These are phyloP conservation scores for Parascedosporium putredinis DNA, from an alignment of 2,329 filamentous ascomycete species.

Conservation along the genomic window DNA sequence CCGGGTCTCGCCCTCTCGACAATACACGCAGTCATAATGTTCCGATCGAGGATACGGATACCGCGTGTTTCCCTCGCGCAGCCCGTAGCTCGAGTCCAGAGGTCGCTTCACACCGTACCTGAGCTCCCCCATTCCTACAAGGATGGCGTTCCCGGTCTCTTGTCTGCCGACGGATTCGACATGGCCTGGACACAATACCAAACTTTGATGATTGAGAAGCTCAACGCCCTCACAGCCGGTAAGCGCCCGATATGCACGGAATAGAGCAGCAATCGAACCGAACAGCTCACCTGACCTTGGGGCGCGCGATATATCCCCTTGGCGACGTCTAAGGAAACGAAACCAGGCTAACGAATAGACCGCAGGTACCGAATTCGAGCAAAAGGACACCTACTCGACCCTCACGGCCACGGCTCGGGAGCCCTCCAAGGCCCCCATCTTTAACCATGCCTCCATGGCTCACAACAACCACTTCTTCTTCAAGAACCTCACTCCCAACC, in stretches of 20 bases:
- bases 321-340: too few relatives aligned
- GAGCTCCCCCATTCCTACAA: constrained; percentile 34
- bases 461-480: constrained; percentile 88
- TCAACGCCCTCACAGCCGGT: constrained; percentile 69
- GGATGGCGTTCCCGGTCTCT: constrained; percentile 55
- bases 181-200: constrained; percentile 81
- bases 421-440: constrained; percentile 64
- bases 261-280: too few relatives aligned
- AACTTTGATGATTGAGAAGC: constrained; percentile 57
- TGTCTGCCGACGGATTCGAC: constrained; percentile 59
- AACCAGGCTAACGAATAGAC: neutral
- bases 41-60: constrained; percentile 44
- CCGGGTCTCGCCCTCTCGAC: too few relatives aligned
- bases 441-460: constrained; percentile 96
- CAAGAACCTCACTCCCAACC: constrained; percentile 35
- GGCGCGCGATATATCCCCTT: too few relatives aligned
- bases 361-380: constrained; percentile 53
- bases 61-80: constrained; percentile 29
- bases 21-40: constrained; percentile 32
- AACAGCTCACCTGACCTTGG: too few relatives aligned
- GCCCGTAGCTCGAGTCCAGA: constrained; percentile 19
- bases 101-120: constrained; percentile 38
- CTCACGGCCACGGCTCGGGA: constrained; percentile 68
- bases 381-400: constrained; percentile 54
- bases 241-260: constrained; percentile 20